These are phyloP conservation scores for Pseudoneurospora amorphoporcata DNA, from an alignment of 495 filamentous ascomycete species.

Conservation along the genomic window DNA sequence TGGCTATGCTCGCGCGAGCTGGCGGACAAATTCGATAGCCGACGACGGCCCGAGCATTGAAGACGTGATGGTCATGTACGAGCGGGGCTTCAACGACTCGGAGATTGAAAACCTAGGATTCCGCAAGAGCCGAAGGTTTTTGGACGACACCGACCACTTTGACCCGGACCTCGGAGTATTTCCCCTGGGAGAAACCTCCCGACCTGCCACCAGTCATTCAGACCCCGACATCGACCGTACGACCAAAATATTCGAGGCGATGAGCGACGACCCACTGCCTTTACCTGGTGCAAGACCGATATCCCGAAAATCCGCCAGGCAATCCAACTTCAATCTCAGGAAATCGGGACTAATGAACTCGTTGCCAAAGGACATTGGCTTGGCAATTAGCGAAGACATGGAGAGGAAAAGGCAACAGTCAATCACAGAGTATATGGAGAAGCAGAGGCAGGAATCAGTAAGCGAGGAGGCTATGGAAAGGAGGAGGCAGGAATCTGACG, in stretches of 20 bases:
- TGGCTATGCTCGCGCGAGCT: slow-evolving; percentile 35
- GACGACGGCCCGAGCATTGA: slow-evolving; percentile 77
- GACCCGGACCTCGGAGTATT: slow-evolving; percentile 13
- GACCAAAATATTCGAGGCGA: slow-evolving; percentile 32
- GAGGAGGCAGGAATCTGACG: slow-evolving; percentile 5
- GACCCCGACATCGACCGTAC: slow-evolving; percentile 16
- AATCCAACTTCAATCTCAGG: slow-evolving; percentile 32
- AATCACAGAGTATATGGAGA: neutral
- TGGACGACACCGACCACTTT: slow-evolving; percentile 24
- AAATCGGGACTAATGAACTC: slow-evolving; percentile 23
- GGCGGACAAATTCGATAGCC: slow-evolving; percentile 42
- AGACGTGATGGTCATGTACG: slow-evolving; percentile 90
- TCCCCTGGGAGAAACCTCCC: slow-evolving; percentile 8
- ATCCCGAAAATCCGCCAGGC: slow-evolving; percentile 14
- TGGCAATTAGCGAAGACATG: slow-evolving; percentile 19
- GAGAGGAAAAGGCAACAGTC: slow-evolving; percentile 1
- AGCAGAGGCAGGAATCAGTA: slow-evolving; percentile 7
- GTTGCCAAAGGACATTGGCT: slow-evolving; percentile 20
- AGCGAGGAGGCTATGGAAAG: neutral
- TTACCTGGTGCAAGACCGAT: slow-evolving; percentile 16
- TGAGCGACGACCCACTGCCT: slow-evolving; percentile 28
- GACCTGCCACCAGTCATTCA: slow-evolving; percentile 22
- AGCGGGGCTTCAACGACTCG: slow-evolving; percentile 64
- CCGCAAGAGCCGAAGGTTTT: slow-evolving; percentile 21
- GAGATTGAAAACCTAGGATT: slow-evolving; percentile 25